Conservation (phyloP, 148 eudicot species). For the Simmondsia chinensis region DNA sequence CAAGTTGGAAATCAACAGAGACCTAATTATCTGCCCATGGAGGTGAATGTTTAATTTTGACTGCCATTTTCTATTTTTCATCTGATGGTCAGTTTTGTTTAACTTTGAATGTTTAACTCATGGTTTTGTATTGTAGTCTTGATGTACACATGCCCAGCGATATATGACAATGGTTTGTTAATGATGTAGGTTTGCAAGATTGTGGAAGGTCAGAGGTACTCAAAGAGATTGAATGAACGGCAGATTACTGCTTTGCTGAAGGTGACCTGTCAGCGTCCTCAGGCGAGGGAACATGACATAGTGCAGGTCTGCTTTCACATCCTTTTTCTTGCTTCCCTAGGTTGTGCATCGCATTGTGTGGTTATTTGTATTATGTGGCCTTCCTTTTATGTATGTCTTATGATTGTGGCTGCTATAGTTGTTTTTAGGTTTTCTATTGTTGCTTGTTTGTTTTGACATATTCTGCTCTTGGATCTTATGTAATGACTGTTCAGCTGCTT, state of each 20-base stretch:
- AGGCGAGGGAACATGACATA: constrained; percentile 62
- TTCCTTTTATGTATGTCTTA: too few relatives aligned
- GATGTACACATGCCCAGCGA: too few relatives aligned
- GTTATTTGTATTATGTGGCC: too few relatives aligned
- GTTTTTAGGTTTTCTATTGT: too few relatives aligned
- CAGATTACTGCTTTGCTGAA: constrained; percentile 77
- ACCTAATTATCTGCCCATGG: constrained; percentile 86
- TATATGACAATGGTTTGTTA: constrained; percentile 2
- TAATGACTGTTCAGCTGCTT: too few relatives aligned
- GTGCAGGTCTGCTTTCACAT: constrained; percentile 37
- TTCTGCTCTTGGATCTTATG: too few relatives aligned
- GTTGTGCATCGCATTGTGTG: too few relatives aligned
- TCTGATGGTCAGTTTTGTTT: not conserved
- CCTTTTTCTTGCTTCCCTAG: not conserved
- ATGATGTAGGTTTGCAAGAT: constrained; percentile 66
- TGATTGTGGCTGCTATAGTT: too few relatives aligned
- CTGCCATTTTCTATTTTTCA: not conserved
- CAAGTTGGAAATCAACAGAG: constrained; percentile 81
- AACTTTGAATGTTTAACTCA: not conserved
- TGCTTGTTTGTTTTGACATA: too few relatives aligned
- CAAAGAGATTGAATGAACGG: constrained; percentile 67
- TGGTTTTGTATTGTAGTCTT: too few relatives aligned
- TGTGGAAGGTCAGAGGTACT: constrained; percentile 82
- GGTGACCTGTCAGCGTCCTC: constrained; percentile 87
- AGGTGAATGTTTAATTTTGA: constrained; percentile 31